phyloP scores from a whole-genome alignment of 2,329 filamentous ascomycete species.

The Paecilomyces sp. region DNA sequence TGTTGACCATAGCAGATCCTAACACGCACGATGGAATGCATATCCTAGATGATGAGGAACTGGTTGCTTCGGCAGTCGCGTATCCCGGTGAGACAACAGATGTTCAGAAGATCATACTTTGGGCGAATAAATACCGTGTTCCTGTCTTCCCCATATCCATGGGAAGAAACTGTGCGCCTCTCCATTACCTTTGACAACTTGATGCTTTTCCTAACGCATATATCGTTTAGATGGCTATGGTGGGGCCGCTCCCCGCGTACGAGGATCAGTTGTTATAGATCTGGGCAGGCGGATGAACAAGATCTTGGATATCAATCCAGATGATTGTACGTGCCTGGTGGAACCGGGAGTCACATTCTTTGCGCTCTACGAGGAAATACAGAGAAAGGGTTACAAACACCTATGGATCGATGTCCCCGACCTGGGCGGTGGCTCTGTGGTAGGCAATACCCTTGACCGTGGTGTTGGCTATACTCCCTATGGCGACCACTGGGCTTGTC shows the following conservation, averaged over 20 bases:
- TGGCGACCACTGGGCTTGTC: constrained; percentile 39
- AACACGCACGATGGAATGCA: constrained; percentile 8
- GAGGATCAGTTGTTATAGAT: constrained; percentile 38
- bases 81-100: constrained; percentile 6
- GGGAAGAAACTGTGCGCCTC: constrained; percentile 23
- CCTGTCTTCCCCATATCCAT: constrained; percentile 33
- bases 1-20: constrained; percentile 5
- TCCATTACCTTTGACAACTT: not conserved
- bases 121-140: constrained; percentile 20
- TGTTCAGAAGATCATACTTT: constrained; percentile 10
- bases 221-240: constrained; percentile 31
- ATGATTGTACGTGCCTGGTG: constrained; percentile 33
- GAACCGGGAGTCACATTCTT: constrained; percentile 39
- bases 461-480: constrained; percentile 28
- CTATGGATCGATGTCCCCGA: constrained; percentile 38
- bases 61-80: constrained; percentile 5
- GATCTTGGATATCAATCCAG: constrained; percentile 29
- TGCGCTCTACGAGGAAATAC: constrained; percentile 31
- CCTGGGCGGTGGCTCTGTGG: constrained; percentile 24
- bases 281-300: constrained; percentile 36
- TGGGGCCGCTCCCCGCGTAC: constrained; percentile 37
- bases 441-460: constrained; percentile 28
- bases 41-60: constrained; percentile 6
- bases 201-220: not conserved
- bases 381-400: constrained; percentile 24